A percentile compares a stretch with the other conserved stretches of the same genome.
Evolutionary conservation across 2,329 filamentous ascomycete species (phyloP).

Genomic region (Sclerotinia subarctica): DNA sequence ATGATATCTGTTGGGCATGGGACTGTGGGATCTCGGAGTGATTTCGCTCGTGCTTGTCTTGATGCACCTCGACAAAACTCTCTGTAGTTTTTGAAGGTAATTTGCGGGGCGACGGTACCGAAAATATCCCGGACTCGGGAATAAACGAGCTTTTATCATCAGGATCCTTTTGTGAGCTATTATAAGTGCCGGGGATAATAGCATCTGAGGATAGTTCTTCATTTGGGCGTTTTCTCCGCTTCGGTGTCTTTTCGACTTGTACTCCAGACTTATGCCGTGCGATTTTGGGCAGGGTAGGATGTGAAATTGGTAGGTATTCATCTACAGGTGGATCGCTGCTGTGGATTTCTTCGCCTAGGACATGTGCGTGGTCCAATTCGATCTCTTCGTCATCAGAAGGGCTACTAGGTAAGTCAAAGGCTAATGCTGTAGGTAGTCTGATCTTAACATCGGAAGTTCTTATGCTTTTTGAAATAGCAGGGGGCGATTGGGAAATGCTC

Average conservation of each 20-base stretch:
- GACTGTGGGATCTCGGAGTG: neutral
- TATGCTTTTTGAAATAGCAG: neutral
- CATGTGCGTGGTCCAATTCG: slow-evolving; percentile 30
- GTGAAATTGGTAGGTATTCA: slow-evolving; percentile 15
- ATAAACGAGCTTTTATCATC: neutral
- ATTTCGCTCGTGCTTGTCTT: neutral
- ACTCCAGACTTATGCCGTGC: slow-evolving; percentile 20
- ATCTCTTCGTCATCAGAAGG: slow-evolving; percentile 31
- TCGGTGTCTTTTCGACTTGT: slow-evolving; percentile 32
- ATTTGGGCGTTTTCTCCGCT: neutral
- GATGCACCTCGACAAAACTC: neutral
- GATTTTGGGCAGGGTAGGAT: slow-evolving; percentile 26
- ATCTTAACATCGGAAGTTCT: neutral
- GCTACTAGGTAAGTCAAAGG: slow-evolving; percentile 14
- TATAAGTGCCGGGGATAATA: slow-evolving; percentile 29
- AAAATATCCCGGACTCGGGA: neutral
- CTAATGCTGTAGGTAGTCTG: neutral
- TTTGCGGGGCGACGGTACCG: neutral
- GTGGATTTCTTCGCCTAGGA: slow-evolving; percentile 29
- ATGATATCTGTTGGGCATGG: neutral
- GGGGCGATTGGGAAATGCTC: neutral
- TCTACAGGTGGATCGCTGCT: slow-evolving; percentile 4
- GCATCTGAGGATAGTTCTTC: slow-evolving; percentile 24
- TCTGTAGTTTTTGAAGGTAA: neutral
- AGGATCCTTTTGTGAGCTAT: slow-evolving; percentile 7